Evolutionary conservation across 306 rosid species (phyloP), one percentile per base, ranked within the genome.

Genomic region (Prunus dulcis): DNA sequence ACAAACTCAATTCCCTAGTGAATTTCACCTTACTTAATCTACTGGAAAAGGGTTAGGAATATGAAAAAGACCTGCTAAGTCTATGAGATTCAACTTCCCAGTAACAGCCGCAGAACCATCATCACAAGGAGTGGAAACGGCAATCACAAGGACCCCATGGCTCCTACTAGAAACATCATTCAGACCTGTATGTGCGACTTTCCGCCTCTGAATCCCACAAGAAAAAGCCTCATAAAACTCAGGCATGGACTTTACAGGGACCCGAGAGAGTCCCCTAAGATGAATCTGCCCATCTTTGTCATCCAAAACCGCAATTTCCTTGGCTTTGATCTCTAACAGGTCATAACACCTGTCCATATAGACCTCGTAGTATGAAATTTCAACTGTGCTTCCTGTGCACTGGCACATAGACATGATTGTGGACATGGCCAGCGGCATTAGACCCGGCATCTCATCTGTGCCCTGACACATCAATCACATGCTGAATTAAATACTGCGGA

Each of bases 151-250:
- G 68, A 95, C 96, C 57, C 92, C 97, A 72, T 95, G 99, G 81
- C 97, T 95, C 82, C 99, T 88, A 78, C 97, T 95, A 2, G 99
- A 95, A 72, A 95, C 93, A 73, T 95, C 97, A 57, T 92, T 95
- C 77, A 95, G 92, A 69, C 88, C 85, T 0, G 97, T 95, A 81
- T 95, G 97, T 2, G 99, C 96, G 3, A 85, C 83, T 82, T 90
- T 95, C 51, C 99, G 83, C 60, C 93, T 84, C 83, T 83, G 96
- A 79, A 92, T 78, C 34, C 93, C 97, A 4, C 88, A 49, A 47
- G 89, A 81, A 77, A 89, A 88, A 7, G 71, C 82, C 70, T 89
- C 92, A 55, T 78, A 74, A 76, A 95, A 92, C 28, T 92, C 96
- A 13, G 82, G 71, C 89, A 92, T 87, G 19, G 92, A 86, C 63